Conservation (phyloP, 2,329 filamentous ascomycete species). For the Fusarium kyushuense region DNA sequence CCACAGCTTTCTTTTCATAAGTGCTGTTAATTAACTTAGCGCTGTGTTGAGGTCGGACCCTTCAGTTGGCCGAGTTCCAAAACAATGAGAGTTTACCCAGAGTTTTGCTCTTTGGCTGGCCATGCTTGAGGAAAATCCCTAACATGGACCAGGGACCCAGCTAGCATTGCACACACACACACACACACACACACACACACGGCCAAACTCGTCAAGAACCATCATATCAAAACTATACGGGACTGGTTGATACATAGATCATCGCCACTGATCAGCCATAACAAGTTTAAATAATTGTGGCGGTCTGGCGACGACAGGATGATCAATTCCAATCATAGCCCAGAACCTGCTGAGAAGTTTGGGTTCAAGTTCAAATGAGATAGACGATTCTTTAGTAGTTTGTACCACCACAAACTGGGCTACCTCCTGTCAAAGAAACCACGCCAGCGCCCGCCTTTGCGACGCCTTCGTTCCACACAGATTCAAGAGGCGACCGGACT, state of each 20-base stretch:
- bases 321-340: constrained; percentile 29
- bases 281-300: constrained; percentile 17
- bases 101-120: constrained; percentile 8
- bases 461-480: constrained; percentile 35
- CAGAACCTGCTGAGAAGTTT: not conserved
- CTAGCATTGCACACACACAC: not conserved
- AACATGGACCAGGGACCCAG: constrained; percentile 6
- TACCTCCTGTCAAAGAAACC: constrained; percentile 12
- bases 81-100: constrained; percentile 16
- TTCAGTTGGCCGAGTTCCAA: constrained; percentile 33
- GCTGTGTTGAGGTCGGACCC: constrained; percentile 9
- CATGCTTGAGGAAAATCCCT: constrained; percentile 17
- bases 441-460: constrained; percentile 31
- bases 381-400: constrained; percentile 1
- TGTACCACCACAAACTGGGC: constrained; percentile 17
- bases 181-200: not conserved
- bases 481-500: constrained; percentile 21
- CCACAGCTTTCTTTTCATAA: constrained; percentile 23
- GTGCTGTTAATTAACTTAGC: constrained; percentile 2
- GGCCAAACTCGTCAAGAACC: not conserved
- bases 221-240: not conserved
- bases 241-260: constrained; percentile 3
- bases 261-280: constrained; percentile 32
- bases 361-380: constrained; percentile 9
- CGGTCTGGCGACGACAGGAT: constrained; percentile 31